Evolutionary conservation across 2,329 filamentous ascomycete species (phyloP).

Genomic region (Ophiostoma ulmi): DNA sequence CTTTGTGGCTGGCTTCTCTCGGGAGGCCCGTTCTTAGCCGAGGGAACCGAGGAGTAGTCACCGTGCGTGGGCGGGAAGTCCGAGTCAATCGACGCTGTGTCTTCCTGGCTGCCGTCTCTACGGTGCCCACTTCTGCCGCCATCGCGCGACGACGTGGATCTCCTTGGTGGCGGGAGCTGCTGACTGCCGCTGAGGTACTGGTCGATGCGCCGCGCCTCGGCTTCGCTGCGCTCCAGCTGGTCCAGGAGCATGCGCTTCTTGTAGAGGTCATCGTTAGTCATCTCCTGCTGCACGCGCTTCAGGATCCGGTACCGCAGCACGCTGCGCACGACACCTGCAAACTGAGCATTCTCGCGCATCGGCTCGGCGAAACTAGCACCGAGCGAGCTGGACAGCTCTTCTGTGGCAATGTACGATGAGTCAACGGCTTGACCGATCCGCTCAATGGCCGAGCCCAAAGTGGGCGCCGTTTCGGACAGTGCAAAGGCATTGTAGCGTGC

Average conservation of each 20-base stretch:
- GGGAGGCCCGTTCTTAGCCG: constrained; percentile 67
- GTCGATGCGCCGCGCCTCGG: constrained; percentile 87
- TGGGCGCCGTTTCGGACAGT: constrained; percentile 82
- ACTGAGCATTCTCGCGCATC: constrained; percentile 96
- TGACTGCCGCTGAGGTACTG: constrained; percentile 63
- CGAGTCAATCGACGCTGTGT: constrained; percentile 87
- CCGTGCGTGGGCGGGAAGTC: constrained; percentile 90
- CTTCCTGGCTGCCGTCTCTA: constrained; percentile 59
- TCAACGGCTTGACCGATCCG: constrained; percentile 91
- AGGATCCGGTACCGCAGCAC: constrained; percentile 86
- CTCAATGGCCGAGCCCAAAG: constrained; percentile 87
- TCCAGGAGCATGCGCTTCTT: constrained; percentile 81
- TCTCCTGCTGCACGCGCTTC: constrained; percentile 94
- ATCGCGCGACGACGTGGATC: constrained; percentile 31
- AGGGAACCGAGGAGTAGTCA: constrained; percentile 62
- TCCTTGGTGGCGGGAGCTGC: background rate
- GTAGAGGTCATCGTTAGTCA: constrained; percentile 86
- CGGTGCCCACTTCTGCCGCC: constrained; percentile 34
- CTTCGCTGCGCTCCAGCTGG: constrained; percentile 86
- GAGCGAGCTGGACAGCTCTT: constrained; percentile 81
- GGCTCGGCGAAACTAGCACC: constrained; percentile 94
- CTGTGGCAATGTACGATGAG: constrained; percentile 90
- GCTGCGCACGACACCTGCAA: constrained; percentile 84
- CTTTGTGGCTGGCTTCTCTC: constrained; percentile 36
- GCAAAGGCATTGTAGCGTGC: constrained; percentile 97